Percentiles rank a stretch among this genome's conserved stretches.
Evolutionary conservation across 768 basidiomycete genomes (phyloP).

Genomic region (Russula dissimulans): DNA sequence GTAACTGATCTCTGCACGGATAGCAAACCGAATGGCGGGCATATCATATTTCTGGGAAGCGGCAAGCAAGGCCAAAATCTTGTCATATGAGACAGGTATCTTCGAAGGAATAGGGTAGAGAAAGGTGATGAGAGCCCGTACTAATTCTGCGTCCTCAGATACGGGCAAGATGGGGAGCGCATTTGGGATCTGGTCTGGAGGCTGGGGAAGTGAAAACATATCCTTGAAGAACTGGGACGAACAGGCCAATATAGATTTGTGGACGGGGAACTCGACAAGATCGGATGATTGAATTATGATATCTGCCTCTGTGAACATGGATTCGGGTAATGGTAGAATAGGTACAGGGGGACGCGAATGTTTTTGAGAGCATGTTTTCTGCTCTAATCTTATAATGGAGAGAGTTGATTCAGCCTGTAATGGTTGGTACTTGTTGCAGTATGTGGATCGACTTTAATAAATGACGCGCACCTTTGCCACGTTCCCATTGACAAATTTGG

Average conservation of each 20-base stretch:
- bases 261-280: conserved; percentile 4
- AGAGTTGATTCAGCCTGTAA: conserved; percentile 2
- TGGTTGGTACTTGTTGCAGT: background rate
- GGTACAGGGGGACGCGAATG: too few relatives aligned
- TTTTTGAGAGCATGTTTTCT: too few relatives aligned
- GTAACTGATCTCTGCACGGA: background rate
- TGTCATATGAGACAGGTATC: background rate
- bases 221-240: conserved; percentile 11
- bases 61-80: conserved; percentile 1
- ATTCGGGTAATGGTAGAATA: background rate
- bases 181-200: background rate
- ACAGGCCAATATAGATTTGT: conserved; percentile 1
- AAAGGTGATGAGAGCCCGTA: conserved; percentile 1
- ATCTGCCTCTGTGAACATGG: background rate
- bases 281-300: conserved; percentile 5
- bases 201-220: conserved; percentile 16
- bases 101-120: conserved; percentile 9
- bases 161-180: conserved; percentile 2
- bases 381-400: background rate
- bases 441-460: too few relatives aligned
- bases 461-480: background rate
- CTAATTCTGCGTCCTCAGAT: conserved; percentile 1
- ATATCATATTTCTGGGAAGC: conserved; percentile 23
- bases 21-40: background rate
- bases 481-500: background rate